Evolutionary conservation across 2,329 filamentous ascomycete genomes (phyloP).

Genomic region (Colletotrichum navitas): DNA sequence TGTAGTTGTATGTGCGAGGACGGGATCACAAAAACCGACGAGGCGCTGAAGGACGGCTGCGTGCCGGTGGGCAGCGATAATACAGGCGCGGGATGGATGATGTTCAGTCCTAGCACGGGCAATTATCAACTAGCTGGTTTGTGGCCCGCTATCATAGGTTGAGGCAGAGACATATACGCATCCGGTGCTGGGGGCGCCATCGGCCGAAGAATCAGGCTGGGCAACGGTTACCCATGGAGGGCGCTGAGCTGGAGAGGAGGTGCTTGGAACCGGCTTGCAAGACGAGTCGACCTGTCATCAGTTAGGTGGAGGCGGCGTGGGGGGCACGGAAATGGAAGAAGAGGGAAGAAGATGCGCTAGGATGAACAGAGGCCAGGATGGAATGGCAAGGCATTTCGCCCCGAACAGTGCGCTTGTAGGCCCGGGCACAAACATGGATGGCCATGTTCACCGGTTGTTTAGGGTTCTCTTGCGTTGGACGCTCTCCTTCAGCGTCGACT

Average conservation of each 20-base stretch:
- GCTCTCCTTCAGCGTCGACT: neutral
- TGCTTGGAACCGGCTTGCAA: neutral
- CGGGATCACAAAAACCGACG: neutral
- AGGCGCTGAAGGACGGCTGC: slow-evolving; percentile 1
- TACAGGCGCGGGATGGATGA: neutral
- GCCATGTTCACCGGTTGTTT: neutral
- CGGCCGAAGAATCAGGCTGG: slow-evolving; percentile 31
- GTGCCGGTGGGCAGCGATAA: neutral
- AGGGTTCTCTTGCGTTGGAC: neutral
- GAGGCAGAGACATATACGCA: slow-evolving; percentile 25
- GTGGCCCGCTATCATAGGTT: neutral
- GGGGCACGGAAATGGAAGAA: neutral
- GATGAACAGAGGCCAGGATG: neutral
- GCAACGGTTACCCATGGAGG: neutral
- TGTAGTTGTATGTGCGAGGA: neutral
- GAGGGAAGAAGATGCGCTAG: neutral
- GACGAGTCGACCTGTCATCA: neutral
- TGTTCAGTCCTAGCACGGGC: neutral
- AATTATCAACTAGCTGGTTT: no score
- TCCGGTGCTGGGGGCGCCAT: slow-evolving; percentile 25
- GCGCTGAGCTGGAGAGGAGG: neutral
- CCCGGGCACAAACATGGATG: neutral
- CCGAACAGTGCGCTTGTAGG: slow-evolving; percentile 11
- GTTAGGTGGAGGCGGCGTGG: slow-evolving; percentile 3
- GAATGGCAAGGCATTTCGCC: slow-evolving; percentile 20